Evolutionary conservation across 768 basidiomycete species (phyloP), one percentile per base, ranked within the genome.

Genomic region (Leccinum broughii): DNA sequence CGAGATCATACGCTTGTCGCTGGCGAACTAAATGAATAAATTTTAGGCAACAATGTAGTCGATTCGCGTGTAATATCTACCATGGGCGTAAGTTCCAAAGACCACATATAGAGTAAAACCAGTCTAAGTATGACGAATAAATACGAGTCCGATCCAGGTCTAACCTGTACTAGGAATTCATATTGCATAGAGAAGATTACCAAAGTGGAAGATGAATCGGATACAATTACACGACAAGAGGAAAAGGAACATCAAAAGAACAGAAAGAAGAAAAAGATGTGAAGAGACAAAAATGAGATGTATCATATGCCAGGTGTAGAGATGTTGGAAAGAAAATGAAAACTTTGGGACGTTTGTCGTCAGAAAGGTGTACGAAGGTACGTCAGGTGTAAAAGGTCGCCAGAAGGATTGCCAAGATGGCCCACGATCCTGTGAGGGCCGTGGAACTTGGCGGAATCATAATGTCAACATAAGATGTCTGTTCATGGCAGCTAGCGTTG

Each of bases 221-320:
- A 46, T 41, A 9, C 44, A 59, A 59, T 15, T 62, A 66, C 67
- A 69, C 10, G 64, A 58, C 56, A 59, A 51, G 55, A 9, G 28
- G 4, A 51, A 35, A 26, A 28, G n/a, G 11, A 39, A 57, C 51
- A 53, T 54, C 51, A 35, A 60, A 59, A 15, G 39, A 51, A 39
- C 1, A 49, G 20, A 51, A 56, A 50, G 13, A 55, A 28, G 8
- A 48, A 28, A 28, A 60, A 46, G 24, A 28, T 28, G 34, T 4
- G 37, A 26, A 51, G 50, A 52, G 11, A 51, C 20, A 32, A 34
- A 13, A 24, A 34, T 13, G 46, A 49, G 14, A 48, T 37, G 22
- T n/a, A 51, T 15, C 57, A 22, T 41, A 37, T 28, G 51, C 20
- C 48, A 17, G 22, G 54, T 51, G 53, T 51, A 51, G 11, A 37